Percentiles rank a stretch among this genome's conserved stretches.
These are phyloP conservation scores for Hypoxylon fragiforme DNA, from an alignment of 495 filamentous ascomycete genomes.

Conservation along the genomic window DNA sequence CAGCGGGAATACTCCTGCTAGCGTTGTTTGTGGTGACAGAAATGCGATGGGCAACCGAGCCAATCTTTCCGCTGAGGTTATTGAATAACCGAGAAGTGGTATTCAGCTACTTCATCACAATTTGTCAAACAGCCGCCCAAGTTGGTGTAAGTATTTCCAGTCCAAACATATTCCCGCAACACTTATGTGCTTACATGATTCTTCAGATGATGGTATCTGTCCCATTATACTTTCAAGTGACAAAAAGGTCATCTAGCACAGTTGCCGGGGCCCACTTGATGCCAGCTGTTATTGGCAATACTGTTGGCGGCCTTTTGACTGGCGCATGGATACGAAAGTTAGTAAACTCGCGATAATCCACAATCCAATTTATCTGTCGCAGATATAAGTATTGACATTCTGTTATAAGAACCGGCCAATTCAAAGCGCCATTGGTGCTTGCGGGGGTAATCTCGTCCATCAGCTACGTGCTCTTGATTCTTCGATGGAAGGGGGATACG, in stretches of 20 bases:
- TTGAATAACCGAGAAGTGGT: conserved; percentile 59
- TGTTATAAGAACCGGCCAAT: conserved; percentile 56
- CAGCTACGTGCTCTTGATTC: conserved; percentile 58
- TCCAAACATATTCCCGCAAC: no score
- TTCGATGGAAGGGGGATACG: conserved; percentile 66
- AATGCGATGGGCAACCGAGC: conserved; percentile 55
- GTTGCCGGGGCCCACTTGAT: conserved; percentile 63
- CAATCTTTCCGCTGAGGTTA: conserved; percentile 64
- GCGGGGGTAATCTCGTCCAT: conserved; percentile 54
- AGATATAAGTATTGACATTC: conserved; percentile 1
- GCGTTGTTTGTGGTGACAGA: conserved; percentile 56
- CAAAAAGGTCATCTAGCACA: conserved; percentile 56
- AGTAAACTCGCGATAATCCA: background rate
- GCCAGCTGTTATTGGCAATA: conserved; percentile 67
- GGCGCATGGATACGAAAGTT: conserved; percentile 59
- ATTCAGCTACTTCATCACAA: conserved; percentile 56
- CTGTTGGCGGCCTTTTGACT: conserved; percentile 62
- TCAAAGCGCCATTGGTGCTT: conserved; percentile 57
- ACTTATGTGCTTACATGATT: no score
- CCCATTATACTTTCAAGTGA: conserved; percentile 73
- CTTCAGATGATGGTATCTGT: conserved; percentile 62
- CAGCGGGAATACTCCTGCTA: conserved; percentile 41
- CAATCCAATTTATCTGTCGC: background rate
- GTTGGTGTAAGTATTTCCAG: conserved; percentile 52
- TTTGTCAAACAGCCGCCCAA: conserved; percentile 61